These are phyloP conservation scores for Cucumis hystrix DNA, from an alignment of 306 rosid species.

Conservation along the genomic window DNA sequence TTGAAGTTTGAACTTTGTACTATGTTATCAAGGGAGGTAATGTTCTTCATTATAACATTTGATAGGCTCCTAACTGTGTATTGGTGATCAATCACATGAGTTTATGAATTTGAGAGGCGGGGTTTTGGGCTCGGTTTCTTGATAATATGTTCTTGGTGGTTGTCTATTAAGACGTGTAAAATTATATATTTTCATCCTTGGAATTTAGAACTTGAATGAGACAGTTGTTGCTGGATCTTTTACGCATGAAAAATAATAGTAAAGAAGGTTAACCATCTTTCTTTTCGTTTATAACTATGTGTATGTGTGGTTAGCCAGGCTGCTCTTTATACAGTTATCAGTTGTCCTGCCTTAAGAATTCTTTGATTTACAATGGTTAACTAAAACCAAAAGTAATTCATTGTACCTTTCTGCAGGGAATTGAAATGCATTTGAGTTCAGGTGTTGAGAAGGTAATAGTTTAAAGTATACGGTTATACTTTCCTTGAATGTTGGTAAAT, in stretches of 20 bases:
- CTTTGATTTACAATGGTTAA: not conserved
- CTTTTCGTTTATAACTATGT: not conserved
- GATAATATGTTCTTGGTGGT: not conserved
- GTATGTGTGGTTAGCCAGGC: not conserved
- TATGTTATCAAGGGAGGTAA: slow-evolving; percentile 72
- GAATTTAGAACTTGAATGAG: not conserved
- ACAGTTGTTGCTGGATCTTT: not conserved
- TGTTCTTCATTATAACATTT: not conserved
- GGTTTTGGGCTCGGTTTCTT: not conserved
- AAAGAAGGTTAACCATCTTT: not conserved
- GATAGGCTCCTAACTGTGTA: not conserved
- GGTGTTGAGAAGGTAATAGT: slow-evolving; percentile 60
- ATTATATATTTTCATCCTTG: not conserved
- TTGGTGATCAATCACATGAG: not conserved
- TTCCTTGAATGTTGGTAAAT: not conserved
- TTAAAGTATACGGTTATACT: slow-evolving; percentile 14
- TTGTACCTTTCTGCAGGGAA: slow-evolving; percentile 50
- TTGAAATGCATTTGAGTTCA: slow-evolving; percentile 73
- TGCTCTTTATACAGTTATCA: not conserved
- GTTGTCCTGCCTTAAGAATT: not conserved
- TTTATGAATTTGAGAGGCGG: not conserved
- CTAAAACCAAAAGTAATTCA: not conserved
- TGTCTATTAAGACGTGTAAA: not conserved
- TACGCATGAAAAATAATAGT: not conserved
- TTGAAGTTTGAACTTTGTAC: slow-evolving; percentile 86